Evolutionary conservation across 2,329 filamentous ascomycete species (phyloP), one percentile per base, ranked within the genome.

Genomic region (Fonsecaea nubica): DNA sequence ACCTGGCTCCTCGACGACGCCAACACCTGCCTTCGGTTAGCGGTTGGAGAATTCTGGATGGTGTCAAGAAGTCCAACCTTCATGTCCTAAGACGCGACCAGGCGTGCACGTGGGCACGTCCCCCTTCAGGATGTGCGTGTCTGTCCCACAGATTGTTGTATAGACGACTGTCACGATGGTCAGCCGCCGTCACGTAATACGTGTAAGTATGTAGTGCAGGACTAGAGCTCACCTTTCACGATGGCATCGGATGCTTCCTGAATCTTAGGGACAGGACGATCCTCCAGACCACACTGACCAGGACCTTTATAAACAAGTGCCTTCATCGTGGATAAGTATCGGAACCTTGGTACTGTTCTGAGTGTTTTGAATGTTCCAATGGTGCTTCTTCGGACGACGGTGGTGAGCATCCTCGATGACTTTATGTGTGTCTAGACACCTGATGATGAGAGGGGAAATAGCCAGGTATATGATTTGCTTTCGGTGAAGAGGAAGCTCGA

Each of bases 101-200:
- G 77, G 75, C 4, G 78, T 69, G 56, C 80, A 81, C 1, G 80
- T 83, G 0, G 84, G 78, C 0, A 87, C 84, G 69, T 86, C 79
- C 15, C 85, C 85, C 64, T 84, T 82, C 64, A 80, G 75, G 66
- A 87, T 87, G 71, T 88, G 85, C 13, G 87, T 75, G 71, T 87
- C 85, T 0, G 82, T 82, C 30, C 84, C 84, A 72, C 85, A 86
- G 69, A 85, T 85, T 10, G 83, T 83, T 0, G 81, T 80, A 61
- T 84, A 79, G 8, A 76, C 75, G 48, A 86, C 64, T 67, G 30
- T 32, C 13, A 55, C 2, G 25, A 33, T 59, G 10, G 6, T 57
- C 40, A 48, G 21, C 32, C 5, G 45, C n/a, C n/a, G 10, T 38
- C 6, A 21, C 21, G 10, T 50, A 9, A 25, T 30, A 13, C 30